Percentiles rank a stretch among this genome's conserved stretches.
phyloP scores from a whole-genome alignment of 75 land plant genomes.

The Pseudotsuga menziesii region DNA sequence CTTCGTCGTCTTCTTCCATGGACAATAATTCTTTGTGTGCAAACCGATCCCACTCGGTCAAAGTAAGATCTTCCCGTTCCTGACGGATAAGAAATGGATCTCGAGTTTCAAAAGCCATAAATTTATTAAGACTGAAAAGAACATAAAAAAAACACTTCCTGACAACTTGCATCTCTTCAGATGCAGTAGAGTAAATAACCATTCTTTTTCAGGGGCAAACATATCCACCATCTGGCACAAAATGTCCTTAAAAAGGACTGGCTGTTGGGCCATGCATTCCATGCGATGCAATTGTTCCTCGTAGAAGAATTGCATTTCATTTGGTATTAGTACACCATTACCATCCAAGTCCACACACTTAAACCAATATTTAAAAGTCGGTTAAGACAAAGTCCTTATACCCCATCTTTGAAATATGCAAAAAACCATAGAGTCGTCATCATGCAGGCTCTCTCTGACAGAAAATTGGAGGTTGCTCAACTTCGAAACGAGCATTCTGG shows the following conservation, averaged over 20 bases:
- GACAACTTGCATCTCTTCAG: conserved; percentile 83
- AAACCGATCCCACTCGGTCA: conserved; percentile 99
- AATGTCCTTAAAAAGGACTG: conserved; percentile 44
- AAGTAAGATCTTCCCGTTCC: conserved; percentile 89
- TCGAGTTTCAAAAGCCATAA: conserved; percentile 95
- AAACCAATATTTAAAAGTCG: too few relatives aligned
- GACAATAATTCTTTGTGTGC: conserved; percentile 95
- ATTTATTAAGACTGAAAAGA: conserved; percentile 90
- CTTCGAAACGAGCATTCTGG: too few relatives aligned
- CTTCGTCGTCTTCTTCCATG: too few relatives aligned
- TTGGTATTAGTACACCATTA: conserved; percentile 82
- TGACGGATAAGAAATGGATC: conserved; percentile 96
- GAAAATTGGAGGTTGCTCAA: too few relatives aligned
- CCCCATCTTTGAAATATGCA: too few relatives aligned
- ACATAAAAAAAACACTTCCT: conserved; percentile 88
- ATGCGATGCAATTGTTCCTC: conserved; percentile 96
- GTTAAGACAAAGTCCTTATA: too few relatives aligned
- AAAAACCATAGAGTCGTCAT: too few relatives aligned
- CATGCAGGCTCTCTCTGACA: too few relatives aligned
- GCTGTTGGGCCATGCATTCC: conserved; percentile 99
- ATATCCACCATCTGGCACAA: conserved; percentile 16
- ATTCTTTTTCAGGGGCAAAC: conserved; percentile 40
- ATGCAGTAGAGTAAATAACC: conserved; percentile 64
- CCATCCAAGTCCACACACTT: too few relatives aligned
- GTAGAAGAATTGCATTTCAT: too few relatives aligned